Percentiles rank a stretch among this genome's conserved stretches.
Conservation (phyloP, 129 eudicot genomes). For the Erigeron canadensis region DNA sequence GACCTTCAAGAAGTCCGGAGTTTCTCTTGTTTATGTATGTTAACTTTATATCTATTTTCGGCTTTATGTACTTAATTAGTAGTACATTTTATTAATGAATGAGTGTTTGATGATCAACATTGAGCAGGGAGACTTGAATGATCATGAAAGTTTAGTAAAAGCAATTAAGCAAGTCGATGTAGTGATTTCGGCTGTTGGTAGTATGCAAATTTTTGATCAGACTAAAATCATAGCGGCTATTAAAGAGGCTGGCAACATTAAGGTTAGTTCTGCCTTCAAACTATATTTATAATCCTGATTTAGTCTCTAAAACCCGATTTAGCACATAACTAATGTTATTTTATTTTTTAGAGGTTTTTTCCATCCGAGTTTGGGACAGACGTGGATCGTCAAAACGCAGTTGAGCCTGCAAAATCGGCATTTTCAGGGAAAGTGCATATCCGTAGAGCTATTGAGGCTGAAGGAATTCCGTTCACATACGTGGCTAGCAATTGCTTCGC, state of each 20-base stretch:
- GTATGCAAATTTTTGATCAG: conserved; percentile 53
- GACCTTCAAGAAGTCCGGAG: conserved; percentile 59
- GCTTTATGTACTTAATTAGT: background rate
- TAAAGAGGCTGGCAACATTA: conserved; percentile 75
- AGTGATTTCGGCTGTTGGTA: conserved; percentile 63
- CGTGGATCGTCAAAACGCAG: conserved; percentile 57
- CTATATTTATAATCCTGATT: background rate
- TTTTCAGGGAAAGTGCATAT: conserved; percentile 46
- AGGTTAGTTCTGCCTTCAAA: conserved; percentile 36
- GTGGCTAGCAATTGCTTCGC: conserved; percentile 60
- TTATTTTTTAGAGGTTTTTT: conserved; percentile 52
- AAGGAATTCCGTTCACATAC: conserved; percentile 60
- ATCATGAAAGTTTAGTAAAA: conserved; percentile 71
- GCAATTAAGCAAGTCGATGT: conserved; percentile 81
- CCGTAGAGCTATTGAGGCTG: conserved; percentile 64
- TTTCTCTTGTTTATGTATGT: conserved; percentile 47
- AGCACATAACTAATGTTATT: background rate
- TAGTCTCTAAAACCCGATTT: background rate
- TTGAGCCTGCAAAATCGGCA: conserved; percentile 58
- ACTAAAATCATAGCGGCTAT: conserved; percentile 66
- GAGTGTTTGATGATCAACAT: conserved; percentile 20
- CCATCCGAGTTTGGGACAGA: conserved; percentile 84
- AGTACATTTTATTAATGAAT: background rate
- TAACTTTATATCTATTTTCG: background rate
- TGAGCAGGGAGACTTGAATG: conserved; percentile 64